Conservation (phyloP, 2,329 filamentous ascomycete species). For the Fusarium chuoi region DNA sequence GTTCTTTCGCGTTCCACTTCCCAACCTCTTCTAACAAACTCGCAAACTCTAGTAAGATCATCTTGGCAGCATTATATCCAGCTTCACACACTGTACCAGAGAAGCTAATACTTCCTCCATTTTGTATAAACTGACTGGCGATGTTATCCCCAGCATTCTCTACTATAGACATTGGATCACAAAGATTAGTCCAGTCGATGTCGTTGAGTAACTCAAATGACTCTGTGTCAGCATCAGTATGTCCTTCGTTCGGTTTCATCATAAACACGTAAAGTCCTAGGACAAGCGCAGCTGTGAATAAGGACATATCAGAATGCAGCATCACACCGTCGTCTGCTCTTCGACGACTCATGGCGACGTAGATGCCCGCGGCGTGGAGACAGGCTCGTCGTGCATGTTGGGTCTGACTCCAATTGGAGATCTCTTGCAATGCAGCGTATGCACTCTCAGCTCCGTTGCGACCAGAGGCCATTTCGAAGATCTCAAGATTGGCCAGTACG, state of each 20-base stretch:
- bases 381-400: background rate
- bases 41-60: constrained; percentile 1
- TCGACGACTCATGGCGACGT: background rate
- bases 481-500: background rate
- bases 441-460: background rate
- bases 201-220: constrained; percentile 1
- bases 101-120: constrained; percentile 1
- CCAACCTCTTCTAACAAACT: constrained; percentile 14
- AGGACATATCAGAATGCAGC: constrained; percentile 1
- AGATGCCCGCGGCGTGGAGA: background rate
- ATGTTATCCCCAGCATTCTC: background rate
- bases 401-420: constrained; percentile 1
- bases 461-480: constrained; percentile 1
- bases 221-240: background rate
- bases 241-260: background rate
- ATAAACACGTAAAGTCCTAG: background rate
- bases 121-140: background rate
- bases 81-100: background rate
- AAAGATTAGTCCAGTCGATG: background rate
- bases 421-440: background rate
- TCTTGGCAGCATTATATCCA: constrained; percentile 9
- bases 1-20: constrained; percentile 8
- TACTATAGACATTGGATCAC: background rate
- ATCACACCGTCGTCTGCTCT: background rate
- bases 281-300: background rate